These are phyloP conservation scores for Aspergillus leporis DNA, from an alignment of 495 filamentous ascomycete genomes.

Conservation along the genomic window DNA sequence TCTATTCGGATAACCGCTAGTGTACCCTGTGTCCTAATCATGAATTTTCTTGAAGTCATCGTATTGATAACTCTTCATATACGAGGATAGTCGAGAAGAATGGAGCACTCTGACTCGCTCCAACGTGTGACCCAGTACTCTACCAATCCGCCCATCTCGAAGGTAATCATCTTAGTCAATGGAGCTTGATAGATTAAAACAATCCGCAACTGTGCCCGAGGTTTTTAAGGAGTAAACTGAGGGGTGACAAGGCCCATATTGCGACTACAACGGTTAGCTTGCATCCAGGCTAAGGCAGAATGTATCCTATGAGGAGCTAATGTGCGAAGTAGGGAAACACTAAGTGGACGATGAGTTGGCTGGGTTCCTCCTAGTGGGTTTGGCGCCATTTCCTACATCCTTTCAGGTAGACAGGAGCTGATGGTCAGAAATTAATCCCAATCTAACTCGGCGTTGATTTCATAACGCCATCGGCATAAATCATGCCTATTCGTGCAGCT, in stretches of 20 bases:
- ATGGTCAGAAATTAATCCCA: neutral
- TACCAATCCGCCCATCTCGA: neutral
- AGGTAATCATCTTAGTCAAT: neutral
- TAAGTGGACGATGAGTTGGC: neutral
- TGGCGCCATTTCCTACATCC: neutral
- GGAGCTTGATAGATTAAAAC: neutral
- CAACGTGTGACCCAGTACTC: neutral
- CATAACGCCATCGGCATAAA: neutral
- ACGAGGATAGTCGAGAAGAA: neutral
- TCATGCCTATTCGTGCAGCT: neutral
- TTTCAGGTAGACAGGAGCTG: neutral
- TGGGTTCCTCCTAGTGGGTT: neutral
- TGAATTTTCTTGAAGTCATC: neutral
- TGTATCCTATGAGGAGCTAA: neutral
- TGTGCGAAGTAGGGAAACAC: neutral
- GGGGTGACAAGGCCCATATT: neutral
- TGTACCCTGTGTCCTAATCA: neutral
- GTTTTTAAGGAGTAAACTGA: neutral
- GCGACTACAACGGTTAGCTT: neutral
- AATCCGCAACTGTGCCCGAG: neutral
- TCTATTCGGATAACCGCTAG: neutral
- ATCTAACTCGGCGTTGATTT: neutral
- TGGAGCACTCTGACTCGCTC: neutral
- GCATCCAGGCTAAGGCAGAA: neutral
- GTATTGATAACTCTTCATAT: neutral